phyloP scores from a whole-genome alignment of 2,329 filamentous ascomycete genomes.

The Cytospora chrysosperma region DNA sequence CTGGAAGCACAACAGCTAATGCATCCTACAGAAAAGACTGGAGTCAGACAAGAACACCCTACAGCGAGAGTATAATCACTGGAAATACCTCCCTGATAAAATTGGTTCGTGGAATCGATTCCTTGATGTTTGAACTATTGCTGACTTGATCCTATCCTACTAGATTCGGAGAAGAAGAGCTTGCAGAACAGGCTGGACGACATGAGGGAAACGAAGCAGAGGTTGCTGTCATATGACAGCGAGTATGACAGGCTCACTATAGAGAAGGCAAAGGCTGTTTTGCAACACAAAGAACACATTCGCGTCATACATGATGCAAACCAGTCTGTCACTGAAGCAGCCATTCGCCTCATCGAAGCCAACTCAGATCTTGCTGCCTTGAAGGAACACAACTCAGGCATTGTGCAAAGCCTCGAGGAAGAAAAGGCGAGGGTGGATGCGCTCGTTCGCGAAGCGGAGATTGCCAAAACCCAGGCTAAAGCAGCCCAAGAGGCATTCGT shows the following conservation, averaged over 20 bases:
- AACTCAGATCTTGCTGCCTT: constrained; percentile 74
- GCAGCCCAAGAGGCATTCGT: constrained; percentile 42
- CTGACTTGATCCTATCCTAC: constrained; percentile 10
- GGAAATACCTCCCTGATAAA: constrained; percentile 66
- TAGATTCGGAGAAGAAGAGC: constrained; percentile 37
- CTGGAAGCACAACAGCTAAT: constrained; percentile 18
- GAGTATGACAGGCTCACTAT: constrained; percentile 56
- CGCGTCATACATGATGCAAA: constrained; percentile 61
- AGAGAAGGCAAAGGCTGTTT: constrained; percentile 53
- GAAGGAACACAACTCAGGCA: constrained; percentile 61
- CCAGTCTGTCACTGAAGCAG: constrained; percentile 64
- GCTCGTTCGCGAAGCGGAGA: constrained; percentile 36
- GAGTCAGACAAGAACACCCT: constrained; percentile 63
- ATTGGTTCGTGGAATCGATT: constrained; percentile 49
- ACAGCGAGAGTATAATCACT: constrained; percentile 65
- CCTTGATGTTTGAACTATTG: no score
- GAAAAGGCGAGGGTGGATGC: constrained; percentile 42
- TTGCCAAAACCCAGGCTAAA: constrained; percentile 36
- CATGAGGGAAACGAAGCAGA: constrained; percentile 39
- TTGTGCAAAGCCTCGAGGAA: constrained; percentile 52
- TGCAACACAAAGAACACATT: constrained; percentile 59
- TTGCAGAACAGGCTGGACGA: constrained; percentile 37
- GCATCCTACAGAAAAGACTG: constrained; percentile 43
- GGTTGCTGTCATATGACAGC: constrained; percentile 51
- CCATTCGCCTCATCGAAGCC: constrained; percentile 75